Evolutionary conservation across 2,329 filamentous ascomycete species (phyloP).

Genomic region (Aciculosporium take): DNA sequence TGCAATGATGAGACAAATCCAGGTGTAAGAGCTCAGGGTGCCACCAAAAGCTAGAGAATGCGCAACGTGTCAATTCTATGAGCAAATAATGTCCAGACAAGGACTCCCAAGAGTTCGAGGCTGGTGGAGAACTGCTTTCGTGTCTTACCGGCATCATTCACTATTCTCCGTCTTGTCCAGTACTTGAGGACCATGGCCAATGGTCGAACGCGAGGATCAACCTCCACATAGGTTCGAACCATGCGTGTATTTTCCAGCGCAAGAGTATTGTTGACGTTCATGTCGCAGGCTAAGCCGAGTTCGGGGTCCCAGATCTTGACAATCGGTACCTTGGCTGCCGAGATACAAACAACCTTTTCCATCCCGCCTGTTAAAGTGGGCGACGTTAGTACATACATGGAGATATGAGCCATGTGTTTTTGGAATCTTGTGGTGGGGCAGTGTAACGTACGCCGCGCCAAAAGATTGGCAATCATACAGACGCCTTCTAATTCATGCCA

Average conservation of each 20-base stretch:
- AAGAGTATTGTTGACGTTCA: constrained; percentile 97
- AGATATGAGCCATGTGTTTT: neutral
- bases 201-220: constrained; percentile 78
- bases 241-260: constrained; percentile 94
- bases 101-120: neutral
- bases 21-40: constrained; percentile 94
- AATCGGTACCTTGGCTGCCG: constrained; percentile 90
- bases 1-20: constrained; percentile 97
- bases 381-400: neutral
- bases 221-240: constrained; percentile 92
- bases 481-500: constrained; percentile 80
- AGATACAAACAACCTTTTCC: constrained; percentile 90
- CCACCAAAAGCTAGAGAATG: constrained; percentile 60
- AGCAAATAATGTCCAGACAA: constrained; percentile 6
- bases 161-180: constrained; percentile 83
- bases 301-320: constrained; percentile 98
- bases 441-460: constrained; percentile 60
- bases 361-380: constrained; percentile 59
- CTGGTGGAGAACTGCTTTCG: neutral
- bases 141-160: constrained; percentile 81
- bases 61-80: constrained; percentile 5
- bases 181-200: constrained; percentile 95
- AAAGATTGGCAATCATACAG: constrained; percentile 75
- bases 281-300: constrained; percentile 76
- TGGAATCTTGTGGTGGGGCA: neutral